Evolutionary conservation across 768 basidiomycete genomes (phyloP), one percentile per base, ranked within the genome.

Genomic region (Nevesoporus exiguus): DNA sequence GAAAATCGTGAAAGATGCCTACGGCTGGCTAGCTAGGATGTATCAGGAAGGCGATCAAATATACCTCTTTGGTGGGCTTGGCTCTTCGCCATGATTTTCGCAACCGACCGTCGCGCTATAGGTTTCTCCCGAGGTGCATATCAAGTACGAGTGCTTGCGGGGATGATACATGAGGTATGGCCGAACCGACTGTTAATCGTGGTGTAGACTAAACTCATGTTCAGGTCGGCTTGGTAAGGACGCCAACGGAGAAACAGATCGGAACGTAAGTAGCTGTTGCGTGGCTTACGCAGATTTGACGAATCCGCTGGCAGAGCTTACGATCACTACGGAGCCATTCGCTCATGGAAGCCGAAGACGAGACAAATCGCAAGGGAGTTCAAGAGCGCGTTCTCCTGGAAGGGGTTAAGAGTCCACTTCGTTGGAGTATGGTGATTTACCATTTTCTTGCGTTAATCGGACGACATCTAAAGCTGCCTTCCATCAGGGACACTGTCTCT

Each of bases 71-170:
- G 73, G 73, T 71, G 36, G 1, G 49, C 30, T 31, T 15, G 4
- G 3, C 40, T 47, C 36, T 14, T 47, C 2, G 7, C n/a, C 10
- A 7, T 8, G 6, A 0, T 15, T 17, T 22, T 43, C 1, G 40
- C 13, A 11, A 25, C 14, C 43, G 13, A 48, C 25, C 3, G 27
- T 41, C 2, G 1, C 6, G 10, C 8, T 25, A 0, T 24, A 72
- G 71, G 71, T 27, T 79, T 79, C 55, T 77, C 77, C 29, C 69
- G 78, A 27, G 77, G 78, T 22, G 73, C 74, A 29, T 75, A 74
- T 54, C 70, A 74, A 49, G 74, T 73, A 0, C 68, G 77, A 9
- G 71, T 70, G 2, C 66, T 76, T 8, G 73, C 75, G 0, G 77
- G 66, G 8, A 76, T 77, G 76, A 66, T 77, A 10, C 52, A 74